These are phyloP conservation scores for Chamaecrista fasciculata DNA, from an alignment of 306 rosid species.

Conservation along the genomic window DNA sequence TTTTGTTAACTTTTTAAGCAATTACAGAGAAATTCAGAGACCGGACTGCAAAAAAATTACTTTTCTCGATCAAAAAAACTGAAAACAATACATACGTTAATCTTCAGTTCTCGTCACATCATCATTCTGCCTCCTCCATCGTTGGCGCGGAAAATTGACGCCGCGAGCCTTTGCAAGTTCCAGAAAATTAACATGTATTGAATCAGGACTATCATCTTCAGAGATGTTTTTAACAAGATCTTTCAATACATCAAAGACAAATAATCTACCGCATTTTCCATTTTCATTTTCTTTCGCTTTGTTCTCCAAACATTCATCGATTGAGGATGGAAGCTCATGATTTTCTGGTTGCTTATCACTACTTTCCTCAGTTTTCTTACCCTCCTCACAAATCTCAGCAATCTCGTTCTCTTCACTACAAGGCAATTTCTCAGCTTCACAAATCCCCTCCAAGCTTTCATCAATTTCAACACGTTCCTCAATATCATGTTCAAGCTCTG, in stretches of 20 bases:
- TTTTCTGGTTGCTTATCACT: not conserved
- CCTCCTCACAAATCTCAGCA: conserved; percentile 23
- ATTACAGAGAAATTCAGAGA: no score
- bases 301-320: not conserved
- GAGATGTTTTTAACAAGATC: not conserved
- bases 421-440: not conserved
- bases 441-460: not conserved
- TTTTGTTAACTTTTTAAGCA: no score
- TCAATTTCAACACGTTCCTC: not conserved
- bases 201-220: not conserved
- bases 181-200: conserved; percentile 3
- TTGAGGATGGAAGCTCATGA: conserved; percentile 30
- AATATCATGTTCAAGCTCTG: not conserved
- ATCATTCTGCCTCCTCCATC: conserved; percentile 29
- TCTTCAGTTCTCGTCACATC: not conserved
- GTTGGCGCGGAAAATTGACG: conserved; percentile 39
- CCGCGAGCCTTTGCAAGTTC: conserved; percentile 32
- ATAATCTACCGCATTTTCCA: not conserved
- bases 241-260: conserved; percentile 34
- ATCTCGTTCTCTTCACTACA: not conserved
- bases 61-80: no score
- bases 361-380: not conserved
- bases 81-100: no score
- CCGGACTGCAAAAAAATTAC: no score
- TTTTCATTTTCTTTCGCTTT: not conserved